Evolutionary conservation across 129 eudicot genomes (phyloP).

Genomic region (Glebionis coronaria): DNA sequence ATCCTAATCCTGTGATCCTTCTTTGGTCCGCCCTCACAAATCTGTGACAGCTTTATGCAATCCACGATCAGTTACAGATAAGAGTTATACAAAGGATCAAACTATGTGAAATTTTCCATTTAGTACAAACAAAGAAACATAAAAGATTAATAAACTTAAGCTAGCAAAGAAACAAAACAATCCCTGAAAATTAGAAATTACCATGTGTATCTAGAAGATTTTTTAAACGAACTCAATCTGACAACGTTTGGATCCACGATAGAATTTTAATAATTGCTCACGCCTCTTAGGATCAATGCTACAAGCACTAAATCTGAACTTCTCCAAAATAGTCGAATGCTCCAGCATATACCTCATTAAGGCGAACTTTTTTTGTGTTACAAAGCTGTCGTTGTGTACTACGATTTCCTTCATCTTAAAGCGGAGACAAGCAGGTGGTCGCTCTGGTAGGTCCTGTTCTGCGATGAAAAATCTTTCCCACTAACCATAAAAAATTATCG

Average conservation of each 20-base stretch:
- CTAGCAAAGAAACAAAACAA: too few relatives aligned
- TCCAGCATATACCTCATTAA: constrained; percentile 24
- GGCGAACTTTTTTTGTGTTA: constrained; percentile 16
- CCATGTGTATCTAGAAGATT: too few relatives aligned
- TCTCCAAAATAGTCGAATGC: constrained; percentile 3
- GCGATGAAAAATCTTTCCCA: too few relatives aligned
- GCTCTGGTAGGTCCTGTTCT: constrained; percentile 14
- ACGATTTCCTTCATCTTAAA: constrained; percentile 7
- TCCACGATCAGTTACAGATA: background rate
- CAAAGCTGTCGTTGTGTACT: background rate
- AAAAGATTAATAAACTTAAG: background rate
- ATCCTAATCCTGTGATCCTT: too few relatives aligned
- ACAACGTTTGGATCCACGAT: constrained; percentile 12
- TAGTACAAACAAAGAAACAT: constrained; percentile 2
- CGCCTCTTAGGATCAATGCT: background rate
- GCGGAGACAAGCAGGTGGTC: constrained; percentile 23
- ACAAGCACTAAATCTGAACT: constrained; percentile 9
- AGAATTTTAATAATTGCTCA: constrained; percentile 10
- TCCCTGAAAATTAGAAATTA: too few relatives aligned
- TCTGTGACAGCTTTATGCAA: constrained; percentile 3
- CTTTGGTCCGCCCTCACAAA: background rate
- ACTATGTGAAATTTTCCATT: background rate
- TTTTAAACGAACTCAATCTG: constrained; percentile 20
- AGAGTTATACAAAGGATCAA: too few relatives aligned
- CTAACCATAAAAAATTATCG: too few relatives aligned